Evolutionary conservation across 1,139 yeast genomes (phyloP), one percentile per base, ranked within the genome.

Genomic region (Yamadazyma epiphylla): DNA sequence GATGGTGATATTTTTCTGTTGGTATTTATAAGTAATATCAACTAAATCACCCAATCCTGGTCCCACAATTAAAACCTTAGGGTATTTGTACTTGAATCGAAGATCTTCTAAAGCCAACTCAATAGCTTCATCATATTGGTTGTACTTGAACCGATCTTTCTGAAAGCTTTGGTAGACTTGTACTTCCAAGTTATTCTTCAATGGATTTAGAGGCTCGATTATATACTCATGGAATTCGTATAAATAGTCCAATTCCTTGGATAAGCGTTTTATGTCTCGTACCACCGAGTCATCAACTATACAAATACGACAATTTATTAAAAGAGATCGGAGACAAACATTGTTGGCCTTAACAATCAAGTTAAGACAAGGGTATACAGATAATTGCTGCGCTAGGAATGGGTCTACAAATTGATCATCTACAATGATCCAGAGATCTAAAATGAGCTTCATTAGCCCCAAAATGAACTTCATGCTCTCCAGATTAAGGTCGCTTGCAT

Each of bases 41-140:
- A 86, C 77, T 22, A 87, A 55, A 1, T 91, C 88, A 0, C 96
- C 96, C 31, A 86, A 59, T 0, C 96, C 96, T 0, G 96, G 94
- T 0, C 96, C 96, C 4, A 82, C 79, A 1, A 88, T 70, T 5
- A 86, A 67, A 4, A 86, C 57, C 1, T 37, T 35, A 4, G 29
- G 14, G 5, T 15, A 7, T 4, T 28, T 6, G 5, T 29, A 15
- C 9, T 23, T 19, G 1, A 19, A 15, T 5, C 13, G 17, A 15
- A 59, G 38, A 31, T 60, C 66, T 1, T 38, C 36, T 7, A 84
- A 40, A 0, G 94, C 91, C 31, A 65, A 54, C 20, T 58, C 60
- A 3, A 86, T 74, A 1, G 96, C 95, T 22, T 61, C 52, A 28
- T 71, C 79, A 49, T 88, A 88, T 38, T 69, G 70, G 5, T 67